phyloP scores from a whole-genome alignment of 2,329 filamentous ascomycete genomes.

The Mycosphaerella sp. region DNA sequence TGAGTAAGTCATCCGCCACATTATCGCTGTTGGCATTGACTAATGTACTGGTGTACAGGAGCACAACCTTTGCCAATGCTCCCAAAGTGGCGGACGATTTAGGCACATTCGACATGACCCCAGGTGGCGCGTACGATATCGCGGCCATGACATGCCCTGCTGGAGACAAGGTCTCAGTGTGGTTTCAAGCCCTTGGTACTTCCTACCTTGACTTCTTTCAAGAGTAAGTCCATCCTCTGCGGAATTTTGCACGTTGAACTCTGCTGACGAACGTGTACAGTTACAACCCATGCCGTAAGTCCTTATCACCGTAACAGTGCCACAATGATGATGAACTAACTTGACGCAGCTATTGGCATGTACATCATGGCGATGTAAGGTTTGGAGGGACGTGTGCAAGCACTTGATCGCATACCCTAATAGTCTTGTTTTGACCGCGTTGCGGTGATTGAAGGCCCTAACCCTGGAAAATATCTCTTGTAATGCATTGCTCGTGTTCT shows the following conservation, averaged over 20 bases:
- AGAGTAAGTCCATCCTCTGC: slow-evolving; percentile 22
- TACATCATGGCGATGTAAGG: too few species aligned
- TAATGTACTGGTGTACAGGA: slow-evolving; percentile 1
- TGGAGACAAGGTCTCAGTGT: slow-evolving; percentile 14
- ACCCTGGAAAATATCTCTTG: too few species aligned
- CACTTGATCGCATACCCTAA: too few species aligned
- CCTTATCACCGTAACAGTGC: too few species aligned
- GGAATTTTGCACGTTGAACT: neutral
- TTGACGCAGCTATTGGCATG: too few species aligned
- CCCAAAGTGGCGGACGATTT: slow-evolving; percentile 13
- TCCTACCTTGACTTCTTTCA: slow-evolving; percentile 18
- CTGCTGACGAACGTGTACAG: neutral
- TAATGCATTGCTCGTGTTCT: too few species aligned
- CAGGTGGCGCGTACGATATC: slow-evolving; percentile 19
- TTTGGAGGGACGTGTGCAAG: too few species aligned
- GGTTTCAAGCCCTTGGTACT: slow-evolving; percentile 13
- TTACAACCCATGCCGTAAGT: slow-evolving; percentile 4
- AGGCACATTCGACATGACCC: slow-evolving; percentile 11
- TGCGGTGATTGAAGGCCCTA: too few species aligned
- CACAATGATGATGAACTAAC: too few species aligned
- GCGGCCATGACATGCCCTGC: slow-evolving; percentile 18
- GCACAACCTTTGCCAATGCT: slow-evolving; percentile 49
- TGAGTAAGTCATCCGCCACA: slow-evolving; percentile 11
- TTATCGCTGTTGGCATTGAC: neutral
- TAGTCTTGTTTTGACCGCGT: too few species aligned